Conservation (phyloP, 2,329 filamentous ascomycete species). For the Dendrostoma leiphaemia region DNA sequence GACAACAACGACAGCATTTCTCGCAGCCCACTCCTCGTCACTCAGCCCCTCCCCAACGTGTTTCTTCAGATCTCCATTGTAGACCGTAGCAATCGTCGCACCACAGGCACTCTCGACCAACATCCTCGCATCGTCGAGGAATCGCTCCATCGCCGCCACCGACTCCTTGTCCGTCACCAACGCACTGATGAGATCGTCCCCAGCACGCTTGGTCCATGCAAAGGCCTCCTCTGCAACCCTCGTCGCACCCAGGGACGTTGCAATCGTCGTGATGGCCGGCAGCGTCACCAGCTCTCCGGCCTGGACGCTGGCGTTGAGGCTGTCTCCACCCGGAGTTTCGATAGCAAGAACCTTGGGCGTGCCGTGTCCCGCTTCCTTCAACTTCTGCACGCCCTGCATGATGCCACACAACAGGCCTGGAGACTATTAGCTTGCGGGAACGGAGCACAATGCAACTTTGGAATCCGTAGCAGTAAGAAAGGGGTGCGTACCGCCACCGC, state of each 20-base stretch:
- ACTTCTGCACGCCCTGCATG: conserved; percentile 56
- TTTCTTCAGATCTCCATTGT: conserved; percentile 61
- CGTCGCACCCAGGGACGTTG: conserved; percentile 67
- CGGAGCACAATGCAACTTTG: no score
- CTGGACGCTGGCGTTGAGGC: conserved; percentile 55
- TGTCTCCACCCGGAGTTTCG: conserved; percentile 71
- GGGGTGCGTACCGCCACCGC: no score
- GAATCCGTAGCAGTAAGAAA: no score
- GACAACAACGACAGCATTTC: conserved; percentile 78
- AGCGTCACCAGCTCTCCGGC: conserved; percentile 58
- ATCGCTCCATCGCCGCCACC: conserved; percentile 69
- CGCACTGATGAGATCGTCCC: conserved; percentile 45
- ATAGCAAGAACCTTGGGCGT: conserved; percentile 59
- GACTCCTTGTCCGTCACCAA: conserved; percentile 77
- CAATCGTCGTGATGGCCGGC: conserved; percentile 67
- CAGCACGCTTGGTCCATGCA: conserved; percentile 54
- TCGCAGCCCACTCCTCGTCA: conserved; percentile 59
- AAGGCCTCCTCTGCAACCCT: conserved; percentile 59
- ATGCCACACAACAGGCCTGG: conserved; percentile 69
- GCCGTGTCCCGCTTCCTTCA: conserved; percentile 21
- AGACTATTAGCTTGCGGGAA: no score
- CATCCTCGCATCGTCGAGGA: conserved; percentile 78
- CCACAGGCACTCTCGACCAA: conserved; percentile 86
- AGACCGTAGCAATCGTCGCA: conserved; percentile 70
- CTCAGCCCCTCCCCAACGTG: conserved; percentile 52